These are phyloP conservation scores for Entophlyctis luteolus DNA, from an alignment of 192 early-diverging fungal genomes.

Conservation along the genomic window DNA sequence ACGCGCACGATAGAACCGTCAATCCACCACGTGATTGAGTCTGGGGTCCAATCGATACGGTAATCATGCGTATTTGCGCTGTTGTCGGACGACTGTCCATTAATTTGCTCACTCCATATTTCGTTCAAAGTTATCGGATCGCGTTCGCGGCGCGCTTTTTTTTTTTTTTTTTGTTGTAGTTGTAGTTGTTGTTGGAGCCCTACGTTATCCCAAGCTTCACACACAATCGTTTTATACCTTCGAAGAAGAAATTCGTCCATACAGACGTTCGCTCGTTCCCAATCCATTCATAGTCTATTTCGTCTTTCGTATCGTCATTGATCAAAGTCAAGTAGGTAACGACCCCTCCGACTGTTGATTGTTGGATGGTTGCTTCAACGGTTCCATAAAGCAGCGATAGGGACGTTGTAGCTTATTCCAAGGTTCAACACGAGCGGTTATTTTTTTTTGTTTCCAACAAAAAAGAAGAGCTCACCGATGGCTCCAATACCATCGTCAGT, in stretches of 20 bases:
- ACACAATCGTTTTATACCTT: too few species aligned
- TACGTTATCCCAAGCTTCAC: too few species aligned
- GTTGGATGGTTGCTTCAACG: constrained; percentile 13
- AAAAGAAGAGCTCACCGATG: neutral
- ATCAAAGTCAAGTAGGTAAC: constrained; percentile 16
- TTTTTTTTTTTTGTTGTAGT: too few species aligned
- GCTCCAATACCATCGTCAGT: neutral
- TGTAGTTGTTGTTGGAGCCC: too few species aligned
- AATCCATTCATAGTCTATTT: constrained; percentile 14
- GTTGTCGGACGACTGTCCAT: neutral
- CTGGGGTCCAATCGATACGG: constrained; percentile 21
- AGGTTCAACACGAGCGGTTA: neutral
- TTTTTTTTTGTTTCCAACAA: too few species aligned
- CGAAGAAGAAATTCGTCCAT: constrained; percentile 14
- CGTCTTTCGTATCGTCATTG: constrained; percentile 7
- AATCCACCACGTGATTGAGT: constrained; percentile 10
- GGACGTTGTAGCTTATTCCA: neutral
- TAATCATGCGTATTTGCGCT: neutral
- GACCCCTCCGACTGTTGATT: constrained; percentile 3
- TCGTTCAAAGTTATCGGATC: neutral
- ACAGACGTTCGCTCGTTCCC: constrained; percentile 1
- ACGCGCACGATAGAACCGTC: neutral
- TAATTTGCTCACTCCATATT: neutral
- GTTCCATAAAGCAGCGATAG: constrained; percentile 11
- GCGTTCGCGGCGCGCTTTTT: neutral